Evolutionary conservation across 1,139 yeast genomes (phyloP).

Genomic region (Yamadazyma trypodendri): DNA sequence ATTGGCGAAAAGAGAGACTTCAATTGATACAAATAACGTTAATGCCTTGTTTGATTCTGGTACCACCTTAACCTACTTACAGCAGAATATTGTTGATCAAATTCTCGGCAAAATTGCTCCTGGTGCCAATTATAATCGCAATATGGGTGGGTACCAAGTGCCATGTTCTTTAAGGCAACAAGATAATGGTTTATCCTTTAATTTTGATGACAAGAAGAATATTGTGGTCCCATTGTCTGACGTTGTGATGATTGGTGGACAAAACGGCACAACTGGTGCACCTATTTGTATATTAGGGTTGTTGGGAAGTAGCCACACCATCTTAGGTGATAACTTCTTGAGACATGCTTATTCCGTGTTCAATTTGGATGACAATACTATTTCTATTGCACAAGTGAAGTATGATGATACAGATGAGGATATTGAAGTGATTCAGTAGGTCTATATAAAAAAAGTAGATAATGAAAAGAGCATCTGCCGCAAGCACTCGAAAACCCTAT

Average conservation of each 20-base stretch:
- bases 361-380: conserved; percentile 36
- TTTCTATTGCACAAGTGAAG: conserved; percentile 38
- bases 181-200: conserved; percentile 25
- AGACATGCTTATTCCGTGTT: conserved; percentile 38
- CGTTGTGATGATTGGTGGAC: conserved; percentile 21
- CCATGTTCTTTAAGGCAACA: conserved; percentile 28
- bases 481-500: too few relatives aligned
- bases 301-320: conserved; percentile 21
- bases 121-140: conserved; percentile 15
- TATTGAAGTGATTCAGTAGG: conserved; percentile 16
- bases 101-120: conserved; percentile 20
- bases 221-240: conserved; percentile 38
- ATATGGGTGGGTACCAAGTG: conserved; percentile 22
- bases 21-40: conserved; percentile 9
- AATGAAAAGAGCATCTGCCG: too few relatives aligned
- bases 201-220: conserved; percentile 20
- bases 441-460: not conserved
- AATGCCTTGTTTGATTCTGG: conserved; percentile 41
- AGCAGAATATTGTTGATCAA: conserved; percentile 17
- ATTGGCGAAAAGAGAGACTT: conserved; percentile 10
- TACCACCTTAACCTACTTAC: conserved; percentile 34
- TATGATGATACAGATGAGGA: conserved; percentile 26
- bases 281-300: conserved; percentile 30
- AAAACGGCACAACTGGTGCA: conserved; percentile 12
- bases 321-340: conserved; percentile 65